A percentile compares a stretch with the other conserved stretches of the same genome.
These are phyloP conservation scores for Kazachstania africana DNA, from an alignment of 805 yeast genomes.

Conservation along the genomic window DNA sequence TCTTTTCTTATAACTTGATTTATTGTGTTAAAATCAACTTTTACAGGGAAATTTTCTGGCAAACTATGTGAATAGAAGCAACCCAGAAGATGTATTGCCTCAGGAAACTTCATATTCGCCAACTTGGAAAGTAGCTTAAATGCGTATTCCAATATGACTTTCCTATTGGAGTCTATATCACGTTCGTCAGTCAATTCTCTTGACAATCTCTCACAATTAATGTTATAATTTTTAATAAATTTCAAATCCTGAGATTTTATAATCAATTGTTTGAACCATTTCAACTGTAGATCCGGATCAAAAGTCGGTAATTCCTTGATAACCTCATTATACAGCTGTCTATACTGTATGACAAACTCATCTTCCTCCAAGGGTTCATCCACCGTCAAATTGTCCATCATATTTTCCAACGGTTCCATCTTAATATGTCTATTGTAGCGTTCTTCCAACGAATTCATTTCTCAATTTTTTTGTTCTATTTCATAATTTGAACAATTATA, in stretches of 20 bases:
- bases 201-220: constrained; percentile 35
- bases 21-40: constrained; percentile 26
- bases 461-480: no score
- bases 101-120: constrained; percentile 35
- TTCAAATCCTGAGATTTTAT: constrained; percentile 34
- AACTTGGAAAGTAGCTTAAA: constrained; percentile 49
- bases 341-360: no score
- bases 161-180: constrained; percentile 41
- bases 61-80: constrained; percentile 41
- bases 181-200: constrained; percentile 29
- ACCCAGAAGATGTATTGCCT: constrained; percentile 50
- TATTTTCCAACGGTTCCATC: no score
- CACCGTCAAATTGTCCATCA: no score
- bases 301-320: constrained; percentile 24
- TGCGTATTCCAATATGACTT: constrained; percentile 44
- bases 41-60: constrained; percentile 19
- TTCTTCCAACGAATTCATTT: no score
- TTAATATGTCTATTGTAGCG: no score
- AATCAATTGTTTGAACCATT: constrained; percentile 48
- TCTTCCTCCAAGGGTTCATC: no score
- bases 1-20: no score
- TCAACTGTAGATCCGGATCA: constrained; percentile 44
- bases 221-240: constrained; percentile 33
- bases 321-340: no score
- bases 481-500: no score